Evolutionary conservation across 495 filamentous ascomycete species (phyloP).

Genomic region (Aspergillus avenaceus): DNA sequence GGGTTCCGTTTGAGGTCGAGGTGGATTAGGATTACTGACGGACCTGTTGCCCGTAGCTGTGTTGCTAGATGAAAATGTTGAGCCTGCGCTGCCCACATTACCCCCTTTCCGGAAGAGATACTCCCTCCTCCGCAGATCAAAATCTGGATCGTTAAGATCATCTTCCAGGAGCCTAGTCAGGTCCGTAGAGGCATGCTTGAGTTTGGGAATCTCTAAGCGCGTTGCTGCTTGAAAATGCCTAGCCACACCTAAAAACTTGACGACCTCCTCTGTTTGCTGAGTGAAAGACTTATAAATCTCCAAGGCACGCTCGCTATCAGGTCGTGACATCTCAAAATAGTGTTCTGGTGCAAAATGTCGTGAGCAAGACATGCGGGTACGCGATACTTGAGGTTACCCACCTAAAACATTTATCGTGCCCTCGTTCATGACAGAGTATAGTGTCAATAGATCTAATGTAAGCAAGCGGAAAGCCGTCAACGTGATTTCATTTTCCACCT

Average conservation of each 20-base stretch:
- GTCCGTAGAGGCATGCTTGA: slow-evolving; percentile 95
- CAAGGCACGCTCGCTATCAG: slow-evolving; percentile 88
- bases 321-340: slow-evolving; percentile 96
- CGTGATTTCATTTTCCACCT: slow-evolving; percentile 96
- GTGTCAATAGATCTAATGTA: slow-evolving; percentile 80
- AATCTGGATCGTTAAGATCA: slow-evolving; percentile 92
- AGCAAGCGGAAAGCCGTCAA: slow-evolving; percentile 92
- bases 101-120: slow-evolving; percentile 83
- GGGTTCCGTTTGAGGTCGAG: slow-evolving; percentile 24
- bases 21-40: slow-evolving; percentile 15
- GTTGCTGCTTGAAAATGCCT: slow-evolving; percentile 88
- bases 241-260: slow-evolving; percentile 83
- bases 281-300: slow-evolving; percentile 92
- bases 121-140: slow-evolving; percentile 88
- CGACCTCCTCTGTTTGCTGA: slow-evolving; percentile 86
- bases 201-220: slow-evolving; percentile 88
- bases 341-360: slow-evolving; percentile 58
- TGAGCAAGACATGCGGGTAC: not conserved
- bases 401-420: slow-evolving; percentile 96
- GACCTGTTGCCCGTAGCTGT: slow-evolving; percentile 15
- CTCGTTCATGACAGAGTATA: slow-evolving; percentile 96
- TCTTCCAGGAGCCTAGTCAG: slow-evolving; percentile 86
- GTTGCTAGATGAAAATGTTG: slow-evolving; percentile 21
- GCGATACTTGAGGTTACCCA: slow-evolving; percentile 32
- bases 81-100: slow-evolving; percentile 47